These are phyloP conservation scores for Sporobolomyces roseus DNA, from an alignment of 768 basidiomycete species.

Conservation along the genomic window DNA sequence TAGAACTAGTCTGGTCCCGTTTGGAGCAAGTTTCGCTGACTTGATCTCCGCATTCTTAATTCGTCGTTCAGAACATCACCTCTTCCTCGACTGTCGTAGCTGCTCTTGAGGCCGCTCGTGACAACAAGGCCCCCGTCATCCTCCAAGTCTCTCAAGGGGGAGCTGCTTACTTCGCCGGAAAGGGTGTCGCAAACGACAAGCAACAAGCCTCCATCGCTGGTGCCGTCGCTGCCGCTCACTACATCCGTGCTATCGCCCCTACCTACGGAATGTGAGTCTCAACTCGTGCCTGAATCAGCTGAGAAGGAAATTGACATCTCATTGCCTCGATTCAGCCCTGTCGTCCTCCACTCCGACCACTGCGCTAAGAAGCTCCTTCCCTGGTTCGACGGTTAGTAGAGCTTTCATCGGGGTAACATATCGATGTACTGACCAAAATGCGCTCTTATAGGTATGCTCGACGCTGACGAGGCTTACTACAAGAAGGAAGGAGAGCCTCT, in stretches of 20 bases:
- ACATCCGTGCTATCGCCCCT: slow-evolving; percentile 76
- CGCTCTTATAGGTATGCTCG: slow-evolving; percentile 67
- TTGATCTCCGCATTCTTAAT: background rate
- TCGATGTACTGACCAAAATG: background rate
- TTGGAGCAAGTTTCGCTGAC: background rate
- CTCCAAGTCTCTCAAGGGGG: slow-evolving; percentile 97
- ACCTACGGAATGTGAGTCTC: slow-evolving; percentile 89
- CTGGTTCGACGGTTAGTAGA: slow-evolving; percentile 78
- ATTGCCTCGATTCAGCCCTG: slow-evolving; percentile 76
- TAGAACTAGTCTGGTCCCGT: slow-evolving; percentile 17
- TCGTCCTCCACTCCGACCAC: slow-evolving; percentile 96
- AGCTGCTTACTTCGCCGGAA: slow-evolving; percentile 91
- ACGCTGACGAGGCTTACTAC: slow-evolving; percentile 88
- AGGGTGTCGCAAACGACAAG: slow-evolving; percentile 88
- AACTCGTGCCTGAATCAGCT: no score
- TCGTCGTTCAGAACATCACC: slow-evolving; percentile 78
- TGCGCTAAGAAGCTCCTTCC: slow-evolving; percentile 96
- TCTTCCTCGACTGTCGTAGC: slow-evolving; percentile 94
- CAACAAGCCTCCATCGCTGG: slow-evolving; percentile 94
- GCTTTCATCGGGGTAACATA: no score
- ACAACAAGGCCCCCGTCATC: slow-evolving; percentile 96
- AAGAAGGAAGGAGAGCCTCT: slow-evolving; percentile 79
- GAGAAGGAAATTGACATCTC: no score
- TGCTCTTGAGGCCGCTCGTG: slow-evolving; percentile 90
- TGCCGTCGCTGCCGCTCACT: slow-evolving; percentile 85